These are phyloP conservation scores for Wickerhamiella vanderwaltii DNA, from an alignment of 805 yeast species.

Conservation along the genomic window DNA sequence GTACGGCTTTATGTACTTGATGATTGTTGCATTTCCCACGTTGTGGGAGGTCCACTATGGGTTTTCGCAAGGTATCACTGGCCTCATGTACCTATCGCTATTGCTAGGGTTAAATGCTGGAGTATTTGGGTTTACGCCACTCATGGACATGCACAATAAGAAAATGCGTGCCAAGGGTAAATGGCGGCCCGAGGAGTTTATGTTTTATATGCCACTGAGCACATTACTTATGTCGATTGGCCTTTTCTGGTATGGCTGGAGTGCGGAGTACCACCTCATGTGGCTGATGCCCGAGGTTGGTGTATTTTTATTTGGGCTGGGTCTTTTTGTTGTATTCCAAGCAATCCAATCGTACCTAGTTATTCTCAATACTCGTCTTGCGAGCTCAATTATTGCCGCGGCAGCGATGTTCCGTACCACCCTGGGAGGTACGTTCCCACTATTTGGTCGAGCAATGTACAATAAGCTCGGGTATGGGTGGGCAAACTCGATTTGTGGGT, in stretches of 20 bases:
- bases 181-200: conserved; percentile 47
- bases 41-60: conserved; percentile 40
- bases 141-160: conserved; percentile 30
- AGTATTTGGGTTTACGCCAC: conserved; percentile 36
- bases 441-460: conserved; percentile 51
- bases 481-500: conserved; percentile 55
- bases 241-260: conserved; percentile 62
- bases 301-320: conserved; percentile 45
- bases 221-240: conserved; percentile 48
- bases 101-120: conserved; percentile 46
- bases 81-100: conserved; percentile 47
- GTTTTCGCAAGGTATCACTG: conserved; percentile 37
- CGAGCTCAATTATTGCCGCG: conserved; percentile 60
- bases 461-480: conserved; percentile 49
- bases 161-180: conserved; percentile 33
- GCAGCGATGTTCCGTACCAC: conserved; percentile 55
- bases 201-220: conserved; percentile 39
- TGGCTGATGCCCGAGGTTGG: conserved; percentile 60
- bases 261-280: conserved; percentile 41
- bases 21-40: conserved; percentile 48
- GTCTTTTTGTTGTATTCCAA: conserved; percentile 52
- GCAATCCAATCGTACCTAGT: conserved; percentile 56
- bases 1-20: conserved; percentile 54
- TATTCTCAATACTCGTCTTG: conserved; percentile 54
- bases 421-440: conserved; percentile 59